These are phyloP conservation scores for Talaromyces sp. DNA, from an alignment of 2,329 filamentous ascomycete genomes.

Conservation along the genomic window DNA sequence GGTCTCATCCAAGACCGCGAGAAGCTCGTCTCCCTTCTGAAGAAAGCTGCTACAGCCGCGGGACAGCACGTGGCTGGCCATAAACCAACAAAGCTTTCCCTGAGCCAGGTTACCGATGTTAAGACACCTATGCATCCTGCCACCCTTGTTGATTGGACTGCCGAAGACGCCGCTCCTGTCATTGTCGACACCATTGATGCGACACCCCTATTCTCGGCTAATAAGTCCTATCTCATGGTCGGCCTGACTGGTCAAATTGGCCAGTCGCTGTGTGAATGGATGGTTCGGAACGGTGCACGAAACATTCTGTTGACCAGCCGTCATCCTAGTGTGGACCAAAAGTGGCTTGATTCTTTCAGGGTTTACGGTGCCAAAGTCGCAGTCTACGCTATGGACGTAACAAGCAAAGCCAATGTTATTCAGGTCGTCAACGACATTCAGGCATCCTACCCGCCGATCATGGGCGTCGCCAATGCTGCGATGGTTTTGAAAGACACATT, in stretches of 20 bases:
- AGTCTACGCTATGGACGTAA: conserved; percentile 29
- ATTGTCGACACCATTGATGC: not conserved
- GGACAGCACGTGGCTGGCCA: not conserved
- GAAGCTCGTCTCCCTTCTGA: not conserved
- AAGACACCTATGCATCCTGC: not conserved
- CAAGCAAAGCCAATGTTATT: conserved; percentile 23
- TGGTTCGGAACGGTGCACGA: conserved; percentile 46
- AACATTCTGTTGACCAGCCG: conserved; percentile 52
- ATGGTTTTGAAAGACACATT: conserved; percentile 37
- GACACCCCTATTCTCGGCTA: conserved; percentile 14
- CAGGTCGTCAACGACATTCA: conserved; percentile 17
- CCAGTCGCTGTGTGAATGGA: conserved; percentile 46
- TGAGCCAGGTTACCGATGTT: not conserved
- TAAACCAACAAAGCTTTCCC: not conserved
- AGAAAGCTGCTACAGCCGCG: not conserved
- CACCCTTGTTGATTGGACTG: too few species aligned
- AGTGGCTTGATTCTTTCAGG: conserved; percentile 15
- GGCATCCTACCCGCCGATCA: conserved; percentile 27
- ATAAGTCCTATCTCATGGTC: conserved; percentile 46
- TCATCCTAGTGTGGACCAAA: conserved; percentile 15
- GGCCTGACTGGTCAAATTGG: conserved; percentile 58
- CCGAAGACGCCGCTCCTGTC: too few species aligned
- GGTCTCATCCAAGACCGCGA: too few species aligned
- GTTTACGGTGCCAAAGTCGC: conserved; percentile 13
- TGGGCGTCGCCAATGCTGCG: conserved; percentile 41